Percentiles rank a stretch among this genome's conserved stretches.
These are phyloP conservation scores for Xylaria castorea DNA, from an alignment of 495 filamentous ascomycete species.

Conservation along the genomic window DNA sequence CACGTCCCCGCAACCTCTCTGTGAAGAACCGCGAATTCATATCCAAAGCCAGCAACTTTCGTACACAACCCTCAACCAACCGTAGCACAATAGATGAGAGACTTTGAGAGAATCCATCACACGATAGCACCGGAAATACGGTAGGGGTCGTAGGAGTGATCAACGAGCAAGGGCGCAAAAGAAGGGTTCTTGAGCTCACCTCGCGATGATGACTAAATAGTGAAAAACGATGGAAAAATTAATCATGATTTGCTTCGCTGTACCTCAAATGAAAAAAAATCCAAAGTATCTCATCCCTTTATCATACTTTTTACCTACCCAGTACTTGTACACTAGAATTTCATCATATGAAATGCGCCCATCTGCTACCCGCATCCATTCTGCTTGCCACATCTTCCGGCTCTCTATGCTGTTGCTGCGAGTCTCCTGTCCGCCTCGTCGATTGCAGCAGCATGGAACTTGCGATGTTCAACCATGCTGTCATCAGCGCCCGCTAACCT, in stretches of 20 bases:
- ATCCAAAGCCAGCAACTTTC: too few relatives aligned
- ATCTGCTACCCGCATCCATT: background rate
- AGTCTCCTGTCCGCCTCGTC: conserved; percentile 5
- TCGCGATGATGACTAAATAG: background rate
- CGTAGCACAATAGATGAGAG: background rate
- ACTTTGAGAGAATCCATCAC: background rate
- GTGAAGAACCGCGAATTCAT: background rate
- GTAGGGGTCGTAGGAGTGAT: background rate
- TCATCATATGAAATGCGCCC: background rate
- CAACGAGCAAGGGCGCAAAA: background rate
- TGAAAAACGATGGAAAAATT: background rate
- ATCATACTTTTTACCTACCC: background rate
- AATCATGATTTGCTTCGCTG: background rate
- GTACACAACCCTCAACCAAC: background rate
- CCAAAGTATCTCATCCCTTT: background rate
- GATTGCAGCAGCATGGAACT: conserved; percentile 7
- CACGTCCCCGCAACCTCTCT: background rate
- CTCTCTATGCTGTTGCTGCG: background rate
- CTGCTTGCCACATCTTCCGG: background rate
- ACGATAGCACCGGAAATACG: background rate
- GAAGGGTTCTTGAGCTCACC: background rate
- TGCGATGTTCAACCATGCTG: conserved; percentile 20
- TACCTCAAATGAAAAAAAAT: background rate
- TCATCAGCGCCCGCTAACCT: conserved; percentile 10
- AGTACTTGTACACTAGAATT: background rate